Conservation (phyloP, 169 alveolate species). For the Plasmodium inui region DNA sequence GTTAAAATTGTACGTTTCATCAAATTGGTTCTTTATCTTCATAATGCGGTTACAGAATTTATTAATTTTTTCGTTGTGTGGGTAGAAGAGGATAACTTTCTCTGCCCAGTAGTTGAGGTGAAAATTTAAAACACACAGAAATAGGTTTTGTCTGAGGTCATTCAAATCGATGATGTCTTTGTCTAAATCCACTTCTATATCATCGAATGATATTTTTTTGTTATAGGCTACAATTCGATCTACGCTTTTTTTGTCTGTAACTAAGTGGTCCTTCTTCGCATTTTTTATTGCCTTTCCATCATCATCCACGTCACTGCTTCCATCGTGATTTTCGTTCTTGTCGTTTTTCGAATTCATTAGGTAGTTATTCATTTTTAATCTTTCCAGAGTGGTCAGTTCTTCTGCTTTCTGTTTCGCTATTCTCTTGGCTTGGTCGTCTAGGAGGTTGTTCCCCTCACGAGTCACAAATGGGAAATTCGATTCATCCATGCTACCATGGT, state of each 20-base stretch:
- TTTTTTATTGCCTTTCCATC: not conserved
- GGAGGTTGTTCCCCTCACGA: not conserved
- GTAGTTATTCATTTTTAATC: not conserved
- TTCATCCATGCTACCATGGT: not conserved
- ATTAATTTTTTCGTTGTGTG: constrained; percentile 64
- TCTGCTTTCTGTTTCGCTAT: not conserved
- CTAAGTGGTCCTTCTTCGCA: not conserved
- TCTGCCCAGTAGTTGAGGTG: constrained; percentile 72
- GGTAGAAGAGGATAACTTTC: constrained; percentile 72
- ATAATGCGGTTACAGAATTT: constrained; percentile 44
- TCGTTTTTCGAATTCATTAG: not conserved
- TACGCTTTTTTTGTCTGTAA: constrained; percentile 35
- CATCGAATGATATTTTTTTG: constrained; percentile 46
- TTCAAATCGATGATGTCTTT: constrained; percentile 48
- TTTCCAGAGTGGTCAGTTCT: not conserved
- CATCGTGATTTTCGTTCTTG: not conserved
- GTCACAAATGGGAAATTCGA: not conserved
- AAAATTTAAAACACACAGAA: constrained; percentile 71
- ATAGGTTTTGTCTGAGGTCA: constrained; percentile 37
- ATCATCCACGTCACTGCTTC: not conserved
- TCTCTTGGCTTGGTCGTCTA: not conserved
- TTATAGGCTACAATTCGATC: constrained; percentile 38
- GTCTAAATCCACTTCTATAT: constrained; percentile 60
- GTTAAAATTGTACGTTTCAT: constrained; percentile 57
- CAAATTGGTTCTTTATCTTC: constrained; percentile 60